A percentile compares a stretch with the other conserved stretches of the same genome.
Evolutionary conservation across 2,329 filamentous ascomycete genomes (phyloP).

Genomic region (Karstenula rhodostoma): DNA sequence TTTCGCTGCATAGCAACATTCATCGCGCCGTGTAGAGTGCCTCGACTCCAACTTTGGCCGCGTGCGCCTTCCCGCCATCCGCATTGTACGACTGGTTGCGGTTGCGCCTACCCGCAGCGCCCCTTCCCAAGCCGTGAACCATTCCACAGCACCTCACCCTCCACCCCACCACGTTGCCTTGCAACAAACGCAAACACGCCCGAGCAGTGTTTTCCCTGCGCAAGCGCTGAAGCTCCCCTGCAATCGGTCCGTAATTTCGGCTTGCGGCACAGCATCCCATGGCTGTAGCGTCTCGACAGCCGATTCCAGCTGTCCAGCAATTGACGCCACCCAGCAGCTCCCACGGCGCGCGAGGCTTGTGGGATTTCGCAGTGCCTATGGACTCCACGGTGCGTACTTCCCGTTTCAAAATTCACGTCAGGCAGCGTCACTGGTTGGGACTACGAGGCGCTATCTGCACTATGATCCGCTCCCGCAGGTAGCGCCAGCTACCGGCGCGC

Average conservation of each 20-base stretch:
- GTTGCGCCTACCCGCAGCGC: conserved; percentile 15
- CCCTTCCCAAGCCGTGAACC: conserved; percentile 19
- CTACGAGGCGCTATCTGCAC: conserved; percentile 29
- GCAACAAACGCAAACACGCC: background rate
- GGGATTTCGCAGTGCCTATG: conserved; percentile 51
- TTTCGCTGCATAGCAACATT: conserved; percentile 25
- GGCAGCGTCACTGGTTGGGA: conserved; percentile 20
- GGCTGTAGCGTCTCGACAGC: conserved; percentile 45
- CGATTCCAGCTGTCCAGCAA: conserved; percentile 40
- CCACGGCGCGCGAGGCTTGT: conserved; percentile 47
- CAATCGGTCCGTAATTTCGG: conserved; percentile 20
- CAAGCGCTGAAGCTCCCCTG: conserved; percentile 16
- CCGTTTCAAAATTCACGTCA: conserved; percentile 20
- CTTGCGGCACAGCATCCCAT: conserved; percentile 30
- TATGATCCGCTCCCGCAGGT: conserved; percentile 29
- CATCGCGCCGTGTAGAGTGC: background rate
- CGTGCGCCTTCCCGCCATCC: conserved; percentile 3
- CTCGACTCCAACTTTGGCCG: conserved; percentile 1
- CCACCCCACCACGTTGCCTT: background rate
- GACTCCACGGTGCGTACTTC: conserved; percentile 44
- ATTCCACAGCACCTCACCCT: conserved; percentile 14
- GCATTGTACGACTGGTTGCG: conserved; percentile 5
- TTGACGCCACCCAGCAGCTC: conserved; percentile 52
- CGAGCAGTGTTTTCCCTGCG: conserved; percentile 5
- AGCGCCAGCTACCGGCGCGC: conserved; percentile 28